Conservation (phyloP, 768 basidiomycete genomes). For the Trametes villosa region DNA sequence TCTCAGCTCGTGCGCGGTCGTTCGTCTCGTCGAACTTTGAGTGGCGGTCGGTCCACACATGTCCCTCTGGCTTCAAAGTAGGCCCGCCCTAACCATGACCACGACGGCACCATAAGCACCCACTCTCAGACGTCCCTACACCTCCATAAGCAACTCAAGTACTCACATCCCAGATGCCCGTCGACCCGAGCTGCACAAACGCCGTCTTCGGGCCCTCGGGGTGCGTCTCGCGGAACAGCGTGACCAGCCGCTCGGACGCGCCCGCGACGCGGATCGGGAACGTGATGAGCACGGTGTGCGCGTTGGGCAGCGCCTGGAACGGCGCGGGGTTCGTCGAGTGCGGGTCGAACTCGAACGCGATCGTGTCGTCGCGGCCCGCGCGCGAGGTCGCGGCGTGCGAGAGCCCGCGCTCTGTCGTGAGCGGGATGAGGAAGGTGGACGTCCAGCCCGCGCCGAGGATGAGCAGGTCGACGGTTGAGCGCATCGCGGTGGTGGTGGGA, state of each 20-base stretch:
- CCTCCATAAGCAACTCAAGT: neutral
- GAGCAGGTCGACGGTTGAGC: slow-evolving; percentile 50
- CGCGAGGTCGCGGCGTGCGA: slow-evolving; percentile 59
- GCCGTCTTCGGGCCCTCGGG: slow-evolving; percentile 28
- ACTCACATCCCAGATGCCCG: slow-evolving; percentile 65
- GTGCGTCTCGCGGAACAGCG: slow-evolving; percentile 47
- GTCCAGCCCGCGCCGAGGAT: slow-evolving; percentile 74
- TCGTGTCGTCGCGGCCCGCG: slow-evolving; percentile 50
- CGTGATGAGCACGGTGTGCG: slow-evolving; percentile 58
- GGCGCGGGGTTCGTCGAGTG: slow-evolving; percentile 45
- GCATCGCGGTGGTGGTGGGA: slow-evolving; percentile 12
- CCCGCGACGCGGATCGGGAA: slow-evolving; percentile 56
- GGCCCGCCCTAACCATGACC: slow-evolving; percentile 32
- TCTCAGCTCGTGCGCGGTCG: slow-evolving; percentile 54
- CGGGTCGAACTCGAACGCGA: slow-evolving; percentile 61
- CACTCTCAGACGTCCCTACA: too few species aligned
- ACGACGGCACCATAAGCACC: neutral
- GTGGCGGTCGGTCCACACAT: slow-evolving; percentile 56
- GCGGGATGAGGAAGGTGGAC: slow-evolving; percentile 60
- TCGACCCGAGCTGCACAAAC: slow-evolving; percentile 65
- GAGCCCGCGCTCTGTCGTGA: slow-evolving; percentile 46
- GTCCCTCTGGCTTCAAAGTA: slow-evolving; percentile 16
- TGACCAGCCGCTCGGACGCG: slow-evolving; percentile 51
- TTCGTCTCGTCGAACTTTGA: slow-evolving; percentile 47
- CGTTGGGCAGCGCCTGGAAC: slow-evolving; percentile 54